Evolutionary conservation across 495 filamentous ascomycete genomes (phyloP).

Genomic region (Aspergillus cristatus): DNA sequence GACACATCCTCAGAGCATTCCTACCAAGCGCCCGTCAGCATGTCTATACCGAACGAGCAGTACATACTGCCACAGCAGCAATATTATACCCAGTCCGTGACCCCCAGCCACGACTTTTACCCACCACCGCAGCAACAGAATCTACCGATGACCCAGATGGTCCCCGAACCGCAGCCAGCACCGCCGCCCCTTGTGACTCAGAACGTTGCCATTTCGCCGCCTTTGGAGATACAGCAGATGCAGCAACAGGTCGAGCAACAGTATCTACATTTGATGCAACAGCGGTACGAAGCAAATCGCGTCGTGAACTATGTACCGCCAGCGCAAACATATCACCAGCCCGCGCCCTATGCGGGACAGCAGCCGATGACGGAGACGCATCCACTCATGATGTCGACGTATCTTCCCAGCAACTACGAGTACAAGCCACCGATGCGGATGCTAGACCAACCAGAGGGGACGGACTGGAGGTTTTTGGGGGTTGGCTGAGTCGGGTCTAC

Average conservation of each 20-base stretch:
- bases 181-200: slow-evolving; percentile 22
- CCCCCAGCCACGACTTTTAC: slow-evolving; percentile 32
- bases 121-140: slow-evolving; percentile 25
- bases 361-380: slow-evolving; percentile 24
- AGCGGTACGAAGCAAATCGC: slow-evolving; percentile 29
- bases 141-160: slow-evolving; percentile 24
- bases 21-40: slow-evolving; percentile 15
- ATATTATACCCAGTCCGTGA: slow-evolving; percentile 28
- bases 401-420: slow-evolving; percentile 28
- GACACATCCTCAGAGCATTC: slow-evolving; percentile 34
- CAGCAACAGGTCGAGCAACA: too few species aligned
- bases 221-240: slow-evolving; percentile 25
- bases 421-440: slow-evolving; percentile 32
- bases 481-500: slow-evolving; percentile 29
- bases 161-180: slow-evolving; percentile 25
- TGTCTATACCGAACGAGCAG: slow-evolving; percentile 25
- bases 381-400: slow-evolving; percentile 30
- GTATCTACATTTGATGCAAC: slow-evolving; percentile 34
- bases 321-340: slow-evolving; percentile 28
- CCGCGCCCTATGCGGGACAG: slow-evolving; percentile 19
- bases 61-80: slow-evolving; percentile 33
- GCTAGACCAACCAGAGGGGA: slow-evolving; percentile 36
- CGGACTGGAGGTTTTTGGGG: slow-evolving; percentile 39
- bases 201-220: slow-evolving; percentile 22
- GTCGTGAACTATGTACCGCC: slow-evolving; percentile 28